Evolutionary conservation across 257 asterid genomes (phyloP).

Genomic region (Misopates orontium): DNA sequence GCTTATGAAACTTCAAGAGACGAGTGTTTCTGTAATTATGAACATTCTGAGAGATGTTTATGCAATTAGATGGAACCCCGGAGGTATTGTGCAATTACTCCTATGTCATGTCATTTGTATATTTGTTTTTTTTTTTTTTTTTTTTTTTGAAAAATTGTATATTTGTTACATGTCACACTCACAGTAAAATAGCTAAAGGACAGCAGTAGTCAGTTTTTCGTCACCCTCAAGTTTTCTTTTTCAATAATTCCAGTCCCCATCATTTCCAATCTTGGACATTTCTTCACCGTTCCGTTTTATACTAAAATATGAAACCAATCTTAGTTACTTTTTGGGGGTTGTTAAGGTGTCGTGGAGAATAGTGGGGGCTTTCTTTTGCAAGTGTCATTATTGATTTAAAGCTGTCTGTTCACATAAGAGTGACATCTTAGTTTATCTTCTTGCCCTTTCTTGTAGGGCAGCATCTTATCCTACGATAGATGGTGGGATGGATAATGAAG

Average conservation of each 20-base stretch:
- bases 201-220: slow-evolving; percentile 9
- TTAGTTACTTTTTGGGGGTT: not conserved
- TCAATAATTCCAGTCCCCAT: not conserved
- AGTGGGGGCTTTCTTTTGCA: slow-evolving; percentile 2
- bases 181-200: too few relatives aligned
- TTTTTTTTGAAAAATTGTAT: too few relatives aligned
- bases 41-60: too few relatives aligned
- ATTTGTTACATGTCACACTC: too few relatives aligned
- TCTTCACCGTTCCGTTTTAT: slow-evolving; percentile 19
- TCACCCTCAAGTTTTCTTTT: not conserved
- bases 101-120: too few relatives aligned
- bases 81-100: too few relatives aligned
- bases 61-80: too few relatives aligned
- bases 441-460: slow-evolving; percentile 22
- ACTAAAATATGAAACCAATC: slow-evolving; percentile 1
- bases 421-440: slow-evolving; percentile 20
- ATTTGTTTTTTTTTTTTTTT: too few relatives aligned
- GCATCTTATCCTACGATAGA: slow-evolving; percentile 18
- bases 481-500: slow-evolving; percentile 13
- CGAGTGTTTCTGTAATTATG: too few relatives aligned
- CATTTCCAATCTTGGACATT: not conserved
- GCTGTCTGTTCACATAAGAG: not conserved
- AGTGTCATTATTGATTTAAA: too few relatives aligned
- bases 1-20: too few relatives aligned
- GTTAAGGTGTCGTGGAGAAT: not conserved